A percentile compares a stretch with the other conserved stretches of the same genome.
Evolutionary conservation across 805 yeast genomes (phyloP).

Genomic region (Wickerhamiella parazyma): DNA sequence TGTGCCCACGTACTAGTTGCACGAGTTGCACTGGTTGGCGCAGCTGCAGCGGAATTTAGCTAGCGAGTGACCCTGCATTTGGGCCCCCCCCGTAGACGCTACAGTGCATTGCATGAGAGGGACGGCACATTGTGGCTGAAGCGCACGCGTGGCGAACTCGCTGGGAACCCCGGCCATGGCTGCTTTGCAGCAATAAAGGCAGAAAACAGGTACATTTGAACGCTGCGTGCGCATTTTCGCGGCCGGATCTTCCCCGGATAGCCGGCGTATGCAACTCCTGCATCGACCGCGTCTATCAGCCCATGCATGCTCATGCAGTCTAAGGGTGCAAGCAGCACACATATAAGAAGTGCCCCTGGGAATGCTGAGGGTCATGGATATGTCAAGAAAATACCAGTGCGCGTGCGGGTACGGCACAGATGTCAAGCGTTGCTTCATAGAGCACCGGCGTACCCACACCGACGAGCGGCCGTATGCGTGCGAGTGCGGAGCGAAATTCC

Average conservation of each 20-base stretch:
- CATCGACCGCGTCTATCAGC: not conserved
- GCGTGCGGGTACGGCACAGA: slow-evolving; percentile 11
- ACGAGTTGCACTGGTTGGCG: not conserved
- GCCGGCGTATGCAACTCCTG: not conserved
- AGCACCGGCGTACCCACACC: slow-evolving; percentile 65
- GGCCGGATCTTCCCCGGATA: not conserved
- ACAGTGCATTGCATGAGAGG: not conserved
- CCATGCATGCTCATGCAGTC: not conserved
- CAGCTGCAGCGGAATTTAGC: not conserved
- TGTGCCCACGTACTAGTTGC: no score
- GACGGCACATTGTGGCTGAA: not conserved
- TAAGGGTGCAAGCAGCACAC: not conserved
- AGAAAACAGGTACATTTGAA: not conserved
- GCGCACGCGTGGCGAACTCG: not conserved
- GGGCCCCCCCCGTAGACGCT: not conserved
- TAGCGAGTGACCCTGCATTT: not conserved
- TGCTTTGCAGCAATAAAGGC: no score
- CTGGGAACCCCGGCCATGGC: no score
- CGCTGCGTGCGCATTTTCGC: not conserved
- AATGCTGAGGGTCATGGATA: no score
- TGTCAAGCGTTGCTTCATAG: slow-evolving; percentile 9
- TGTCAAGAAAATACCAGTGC: slow-evolving; percentile 5
- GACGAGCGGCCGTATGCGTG: slow-evolving; percentile 70
- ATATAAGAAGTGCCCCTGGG: not conserved
- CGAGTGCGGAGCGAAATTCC: slow-evolving; percentile 63